Evolutionary conservation across 495 filamentous ascomycete species (phyloP).

Genomic region (Penicillium egyptiacum): DNA sequence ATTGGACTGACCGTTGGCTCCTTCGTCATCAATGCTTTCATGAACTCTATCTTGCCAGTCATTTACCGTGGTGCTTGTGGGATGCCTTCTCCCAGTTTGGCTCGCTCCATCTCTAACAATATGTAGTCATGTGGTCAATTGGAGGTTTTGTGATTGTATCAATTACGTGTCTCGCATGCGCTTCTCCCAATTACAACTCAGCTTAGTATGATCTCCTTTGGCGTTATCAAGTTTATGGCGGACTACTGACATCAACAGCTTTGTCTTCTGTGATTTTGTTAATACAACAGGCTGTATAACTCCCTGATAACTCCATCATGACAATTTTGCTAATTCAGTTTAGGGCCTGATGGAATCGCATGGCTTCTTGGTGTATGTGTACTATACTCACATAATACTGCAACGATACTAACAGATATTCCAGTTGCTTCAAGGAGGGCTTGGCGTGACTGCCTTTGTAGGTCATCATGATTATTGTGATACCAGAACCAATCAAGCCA

Average conservation of each 20-base stretch:
- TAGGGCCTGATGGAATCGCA: constrained; percentile 58
- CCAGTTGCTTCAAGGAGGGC: constrained; percentile 54
- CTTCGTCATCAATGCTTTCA: constrained; percentile 65
- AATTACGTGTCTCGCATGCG: constrained; percentile 61
- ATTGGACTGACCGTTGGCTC: constrained; percentile 59
- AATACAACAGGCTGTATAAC: constrained; percentile 55
- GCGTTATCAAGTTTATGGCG: constrained; percentile 21
- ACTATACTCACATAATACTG: not conserved
- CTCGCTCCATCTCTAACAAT: constrained; percentile 10
- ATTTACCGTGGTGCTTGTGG: constrained; percentile 53
- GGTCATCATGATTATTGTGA: not conserved
- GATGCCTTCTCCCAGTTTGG: not conserved
- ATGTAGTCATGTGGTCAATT: constrained; percentile 60
- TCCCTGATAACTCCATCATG: not conserved
- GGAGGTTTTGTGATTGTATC: constrained; percentile 64
- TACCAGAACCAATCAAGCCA: not conserved
- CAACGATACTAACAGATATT: constrained; percentile 7
- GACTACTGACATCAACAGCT: constrained; percentile 44
- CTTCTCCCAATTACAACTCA: constrained; percentile 58
- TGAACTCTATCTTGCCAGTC: constrained; percentile 61
- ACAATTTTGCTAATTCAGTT: constrained; percentile 14
- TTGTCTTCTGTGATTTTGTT: constrained; percentile 56
- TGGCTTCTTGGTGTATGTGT: constrained; percentile 54
- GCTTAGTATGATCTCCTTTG: constrained; percentile 50
- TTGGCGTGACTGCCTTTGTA: constrained; percentile 59